Percentiles rank a stretch among this genome's conserved stretches.
Evolutionary conservation across 2,329 filamentous ascomycete genomes (phyloP).

Genomic region (Blumeria hordei): DNA sequence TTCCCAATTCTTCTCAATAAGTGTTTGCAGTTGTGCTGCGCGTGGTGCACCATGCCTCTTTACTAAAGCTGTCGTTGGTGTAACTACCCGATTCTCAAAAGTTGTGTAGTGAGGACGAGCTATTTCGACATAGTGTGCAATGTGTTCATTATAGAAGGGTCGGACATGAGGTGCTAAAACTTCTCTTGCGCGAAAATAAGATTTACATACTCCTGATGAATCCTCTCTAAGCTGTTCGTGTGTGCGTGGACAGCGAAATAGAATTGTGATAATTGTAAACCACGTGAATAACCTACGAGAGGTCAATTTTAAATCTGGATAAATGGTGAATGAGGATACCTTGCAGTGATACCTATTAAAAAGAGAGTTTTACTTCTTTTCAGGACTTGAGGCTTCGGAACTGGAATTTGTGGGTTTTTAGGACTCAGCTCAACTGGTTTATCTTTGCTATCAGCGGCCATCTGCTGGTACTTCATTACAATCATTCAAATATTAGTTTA

Average conservation of each 20-base stretch:
- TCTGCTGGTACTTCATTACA: no score
- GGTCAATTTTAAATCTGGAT: conserved; percentile 2
- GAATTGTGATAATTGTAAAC: conserved; percentile 59
- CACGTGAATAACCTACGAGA: conserved; percentile 47
- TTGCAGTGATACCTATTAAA: no score
- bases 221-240: conserved; percentile 40
- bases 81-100: conserved; percentile 37
- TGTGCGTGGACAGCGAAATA: conserved; percentile 60
- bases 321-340: no score
- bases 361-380: no score
- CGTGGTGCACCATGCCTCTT: conserved; percentile 54
- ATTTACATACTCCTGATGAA: conserved; percentile 59
- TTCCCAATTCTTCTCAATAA: conserved; percentile 51
- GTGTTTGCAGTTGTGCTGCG: conserved; percentile 40
- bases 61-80: conserved; percentile 41
- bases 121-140: conserved; percentile 56
- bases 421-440: no score
- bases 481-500: no score
- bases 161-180: conserved; percentile 46
- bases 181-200: conserved; percentile 46
- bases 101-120: conserved; percentile 51
- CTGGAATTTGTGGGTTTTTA: no score
- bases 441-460: no score
- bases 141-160: conserved; percentile 70
- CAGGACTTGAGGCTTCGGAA: no score